phyloP scores from a whole-genome alignment of 2,329 filamentous ascomycete genomes.

The Boeremia exigua region DNA sequence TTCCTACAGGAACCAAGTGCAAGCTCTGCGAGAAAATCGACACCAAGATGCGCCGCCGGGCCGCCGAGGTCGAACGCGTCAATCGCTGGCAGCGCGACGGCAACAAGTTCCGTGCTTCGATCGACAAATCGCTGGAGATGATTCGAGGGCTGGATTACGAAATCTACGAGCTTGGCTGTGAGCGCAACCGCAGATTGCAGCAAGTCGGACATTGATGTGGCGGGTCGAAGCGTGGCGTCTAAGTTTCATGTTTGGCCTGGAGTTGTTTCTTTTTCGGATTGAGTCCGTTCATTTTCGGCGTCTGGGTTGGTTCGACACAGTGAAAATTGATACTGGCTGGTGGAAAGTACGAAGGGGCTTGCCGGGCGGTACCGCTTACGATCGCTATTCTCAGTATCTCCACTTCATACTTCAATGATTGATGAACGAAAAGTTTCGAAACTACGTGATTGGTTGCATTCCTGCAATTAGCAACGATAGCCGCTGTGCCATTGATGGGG shows the following conservation, averaged over 20 bases:
- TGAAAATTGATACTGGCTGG: conserved; percentile 38
- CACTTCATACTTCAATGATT: conserved; percentile 39
- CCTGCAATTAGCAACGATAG: conserved; percentile 39
- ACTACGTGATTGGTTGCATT: conserved; percentile 42
- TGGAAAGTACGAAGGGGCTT: conserved; percentile 31
- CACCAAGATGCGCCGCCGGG: conserved; percentile 77
- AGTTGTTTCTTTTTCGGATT: conserved; percentile 30
- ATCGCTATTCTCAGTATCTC: conserved; percentile 41
- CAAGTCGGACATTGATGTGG: conserved; percentile 39
- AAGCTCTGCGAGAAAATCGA: conserved; percentile 88
- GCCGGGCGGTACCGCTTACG: conserved; percentile 48
- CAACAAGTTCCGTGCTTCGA: conserved; percentile 62
- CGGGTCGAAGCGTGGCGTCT: conserved; percentile 37
- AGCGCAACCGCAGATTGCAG: conserved; percentile 53
- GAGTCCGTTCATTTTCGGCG: conserved; percentile 43
- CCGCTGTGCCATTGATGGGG: conserved; percentile 48
- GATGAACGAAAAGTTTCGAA: conserved; percentile 39
- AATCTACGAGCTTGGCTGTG: conserved; percentile 68
- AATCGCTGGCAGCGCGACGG: conserved; percentile 78
- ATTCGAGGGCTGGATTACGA: conserved; percentile 75
- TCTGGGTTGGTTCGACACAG: conserved; percentile 39
- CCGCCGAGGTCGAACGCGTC: conserved; percentile 77
- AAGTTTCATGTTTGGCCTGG: conserved; percentile 47
- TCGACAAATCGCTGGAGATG: conserved; percentile 72
- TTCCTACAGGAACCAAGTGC: conserved; percentile 70